Evolutionary conservation across 805 yeast species (phyloP).

Genomic region (Candida silvatica): DNA sequence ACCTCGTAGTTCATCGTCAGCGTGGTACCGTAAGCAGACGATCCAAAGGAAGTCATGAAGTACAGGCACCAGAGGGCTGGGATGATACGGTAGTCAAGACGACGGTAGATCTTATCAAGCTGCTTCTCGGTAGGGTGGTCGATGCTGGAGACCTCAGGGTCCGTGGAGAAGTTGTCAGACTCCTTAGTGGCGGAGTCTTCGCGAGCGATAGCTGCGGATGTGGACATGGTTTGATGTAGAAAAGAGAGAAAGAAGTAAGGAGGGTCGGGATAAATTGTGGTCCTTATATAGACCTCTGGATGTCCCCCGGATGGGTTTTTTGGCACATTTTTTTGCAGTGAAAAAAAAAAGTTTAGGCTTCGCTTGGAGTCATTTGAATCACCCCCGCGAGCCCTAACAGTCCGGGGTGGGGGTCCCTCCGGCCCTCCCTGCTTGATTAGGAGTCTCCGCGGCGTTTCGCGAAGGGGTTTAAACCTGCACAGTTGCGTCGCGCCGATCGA

Average conservation of each 20-base stretch:
- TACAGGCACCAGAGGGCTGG: constrained; percentile 80
- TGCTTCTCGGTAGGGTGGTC: constrained; percentile 19
- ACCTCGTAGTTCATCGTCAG: constrained; percentile 64
- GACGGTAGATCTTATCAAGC: constrained; percentile 48
- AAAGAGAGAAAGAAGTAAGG: no score
- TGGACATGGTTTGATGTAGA: no score
- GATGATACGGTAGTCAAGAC: constrained; percentile 61
- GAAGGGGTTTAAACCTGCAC: no score
- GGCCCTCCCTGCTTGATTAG: no score
- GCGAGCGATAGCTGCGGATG: no score
- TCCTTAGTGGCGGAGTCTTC: background rate
- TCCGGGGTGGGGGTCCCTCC: no score
- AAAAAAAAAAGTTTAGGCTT: background rate
- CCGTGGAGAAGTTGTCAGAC: background rate
- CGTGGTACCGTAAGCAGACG: constrained; percentile 68
- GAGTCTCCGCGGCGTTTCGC: no score
- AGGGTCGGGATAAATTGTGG: no score
- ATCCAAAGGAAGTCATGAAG: constrained; percentile 72
- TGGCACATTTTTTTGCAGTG: background rate
- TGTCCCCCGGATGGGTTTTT: no score
- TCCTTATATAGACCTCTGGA: no score
- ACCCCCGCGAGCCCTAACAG: background rate
- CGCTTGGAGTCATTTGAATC: constrained; percentile 2
- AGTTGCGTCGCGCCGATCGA: no score
- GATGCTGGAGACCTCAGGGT: background rate